These are phyloP conservation scores for Neoscytalidium dimidiatum DNA, from an alignment of 2,329 filamentous ascomycete species.

Conservation along the genomic window DNA sequence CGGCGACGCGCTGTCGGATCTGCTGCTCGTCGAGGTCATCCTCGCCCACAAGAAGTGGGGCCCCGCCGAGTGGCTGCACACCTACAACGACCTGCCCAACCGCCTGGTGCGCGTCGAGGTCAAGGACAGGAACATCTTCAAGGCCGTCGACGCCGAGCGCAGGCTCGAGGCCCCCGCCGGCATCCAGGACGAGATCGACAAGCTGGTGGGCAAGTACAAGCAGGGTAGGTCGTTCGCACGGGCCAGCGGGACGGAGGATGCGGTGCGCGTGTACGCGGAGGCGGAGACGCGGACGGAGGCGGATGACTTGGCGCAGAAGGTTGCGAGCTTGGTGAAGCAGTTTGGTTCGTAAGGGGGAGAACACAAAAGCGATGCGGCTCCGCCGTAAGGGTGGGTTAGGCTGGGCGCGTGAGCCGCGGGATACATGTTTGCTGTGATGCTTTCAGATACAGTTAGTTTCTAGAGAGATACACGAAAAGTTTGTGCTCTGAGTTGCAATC, in stretches of 20 bases:
- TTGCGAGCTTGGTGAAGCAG: constrained; percentile 69
- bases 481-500: neutral
- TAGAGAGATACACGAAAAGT: neutral
- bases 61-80: constrained; percentile 86
- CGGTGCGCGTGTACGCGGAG: constrained; percentile 93
- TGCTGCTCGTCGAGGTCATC: constrained; percentile 93
- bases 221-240: constrained; percentile 88
- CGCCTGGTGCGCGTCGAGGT: constrained; percentile 93
- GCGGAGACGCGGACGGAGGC: constrained; percentile 86
- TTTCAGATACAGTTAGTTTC: neutral
- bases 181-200: constrained; percentile 83
- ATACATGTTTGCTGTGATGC: neutral
- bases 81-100: constrained; percentile 93
- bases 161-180: constrained; percentile 78
- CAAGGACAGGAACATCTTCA: constrained; percentile 82
- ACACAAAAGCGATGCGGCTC: neutral
- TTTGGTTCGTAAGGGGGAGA: constrained; percentile 8
- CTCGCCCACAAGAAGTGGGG: constrained; percentile 93
- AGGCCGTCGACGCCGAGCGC: constrained; percentile 89
- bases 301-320: constrained; percentile 84
- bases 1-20: constrained; percentile 92
- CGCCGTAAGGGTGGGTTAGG: neutral
- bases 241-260: constrained; percentile 93
- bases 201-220: constrained; percentile 85
- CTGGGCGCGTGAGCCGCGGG: neutral